Base-by-base conservation (phyloP, 2,329 filamentous ascomycete species). In the Fusarium falciforme region DNA sequence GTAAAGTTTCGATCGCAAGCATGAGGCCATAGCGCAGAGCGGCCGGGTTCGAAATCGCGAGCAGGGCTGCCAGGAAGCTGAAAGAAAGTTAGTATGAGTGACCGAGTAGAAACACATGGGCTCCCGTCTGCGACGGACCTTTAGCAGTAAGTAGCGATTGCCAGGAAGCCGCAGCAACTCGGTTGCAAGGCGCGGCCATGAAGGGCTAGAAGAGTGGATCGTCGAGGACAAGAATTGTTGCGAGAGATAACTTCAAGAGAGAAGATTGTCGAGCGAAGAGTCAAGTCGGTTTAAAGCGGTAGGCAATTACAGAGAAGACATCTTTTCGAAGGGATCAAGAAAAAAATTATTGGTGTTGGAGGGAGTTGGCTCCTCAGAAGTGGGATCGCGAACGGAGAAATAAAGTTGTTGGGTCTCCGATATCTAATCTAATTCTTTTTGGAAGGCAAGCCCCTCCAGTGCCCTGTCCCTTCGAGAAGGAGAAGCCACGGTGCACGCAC, bases 401-500 rank as follows among this genome's bases (percentile, higher is more conserved):
- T 61, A 76, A 76, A 74, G 67, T 75, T 73, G 73, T 75, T 76
- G 73, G 73, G 66, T 54, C 63, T 54, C 70, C 72, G 71, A 66
- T 78, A 74, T 72, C 76, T 78, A 77, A 78, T 78, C 76, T 78
- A 74, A 78, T 76, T 64, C 66, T 68, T 61, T 38, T 38, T 57
- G 67, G 49, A 29, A 54, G 49, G 49, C 17, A 17, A 54, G 76
- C 68, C 76, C 75, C 75, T 77, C 76, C 68, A 75, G 76, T 73
- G 44, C 66, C 67, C 66, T 64, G 72, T 58, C 66, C 65, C 61
- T 75, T 58, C 44, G 31, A 66, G 57, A 40, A 62, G 64, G 31
- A 66, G 57, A 40, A 62, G 64, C 54, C 67, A 70, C 67, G 52
- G 52, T 54, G 61, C 33, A 35, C 33, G 33, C 33, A 35, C 14